These are phyloP conservation scores for Arctium minus DNA, from an alignment of 129 eudicot species.

Conservation along the genomic window DNA sequence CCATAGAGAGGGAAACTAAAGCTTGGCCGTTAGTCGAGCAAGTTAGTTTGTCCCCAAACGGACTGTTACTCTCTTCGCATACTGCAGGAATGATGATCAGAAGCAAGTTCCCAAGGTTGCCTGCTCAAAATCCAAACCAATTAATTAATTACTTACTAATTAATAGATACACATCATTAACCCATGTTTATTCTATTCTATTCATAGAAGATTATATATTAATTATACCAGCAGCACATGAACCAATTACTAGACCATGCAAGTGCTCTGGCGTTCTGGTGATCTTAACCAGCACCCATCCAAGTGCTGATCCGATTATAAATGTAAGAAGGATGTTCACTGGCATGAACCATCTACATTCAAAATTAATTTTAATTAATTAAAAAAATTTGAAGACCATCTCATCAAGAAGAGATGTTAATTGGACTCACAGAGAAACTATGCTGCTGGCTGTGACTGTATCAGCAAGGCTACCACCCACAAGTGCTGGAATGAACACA, in stretches of 20 bases:
- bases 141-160: not conserved
- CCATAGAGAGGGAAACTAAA: slow-evolving; percentile 65
- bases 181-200: no score
- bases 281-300: slow-evolving; percentile 55
- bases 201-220: no score
- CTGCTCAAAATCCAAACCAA: slow-evolving; percentile 7
- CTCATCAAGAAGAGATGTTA: not conserved
- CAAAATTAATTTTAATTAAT: not conserved
- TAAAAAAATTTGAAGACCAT: no score
- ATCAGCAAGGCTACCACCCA: slow-evolving; percentile 45
- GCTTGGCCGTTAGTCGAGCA: slow-evolving; percentile 46
- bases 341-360: slow-evolving; percentile 68
- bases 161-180: no score
- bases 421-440: slow-evolving; percentile 34
- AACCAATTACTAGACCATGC: slow-evolving; percentile 57
- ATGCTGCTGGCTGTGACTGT: slow-evolving; percentile 41
- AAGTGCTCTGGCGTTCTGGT: slow-evolving; percentile 56
- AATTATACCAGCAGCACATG: slow-evolving; percentile 58
- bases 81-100: slow-evolving; percentile 61
- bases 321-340: slow-evolving; percentile 61
- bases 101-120: slow-evolving; percentile 59
- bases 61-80: slow-evolving; percentile 58
- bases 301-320: slow-evolving; percentile 59
- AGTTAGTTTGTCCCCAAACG: slow-evolving; percentile 53
- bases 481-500: slow-evolving; percentile 49